phyloP scores from a whole-genome alignment of 2,329 filamentous ascomycete genomes.

The Alternaria novae-zelandiae region DNA sequence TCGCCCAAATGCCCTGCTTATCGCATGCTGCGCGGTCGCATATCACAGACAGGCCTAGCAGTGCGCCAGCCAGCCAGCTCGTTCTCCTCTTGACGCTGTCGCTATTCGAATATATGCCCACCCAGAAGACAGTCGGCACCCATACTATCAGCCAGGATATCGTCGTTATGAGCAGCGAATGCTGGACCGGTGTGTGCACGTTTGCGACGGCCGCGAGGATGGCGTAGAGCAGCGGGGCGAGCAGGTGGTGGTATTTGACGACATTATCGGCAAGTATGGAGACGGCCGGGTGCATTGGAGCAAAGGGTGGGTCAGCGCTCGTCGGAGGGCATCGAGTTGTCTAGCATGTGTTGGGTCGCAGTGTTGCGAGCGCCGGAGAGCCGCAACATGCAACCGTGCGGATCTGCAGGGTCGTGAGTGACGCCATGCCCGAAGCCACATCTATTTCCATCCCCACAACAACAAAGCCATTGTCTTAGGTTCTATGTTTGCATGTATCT shows the following conservation, averaged over 20 bases:
- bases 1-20: slow-evolving; percentile 53
- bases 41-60: slow-evolving; percentile 51
- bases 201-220: slow-evolving; percentile 43
- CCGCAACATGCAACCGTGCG: slow-evolving; percentile 5
- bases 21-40: slow-evolving; percentile 55
- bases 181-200: slow-evolving; percentile 44
- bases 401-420: slow-evolving; percentile 15
- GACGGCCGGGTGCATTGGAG: slow-evolving; percentile 48
- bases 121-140: slow-evolving; percentile 39
- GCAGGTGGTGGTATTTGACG: slow-evolving; percentile 38
- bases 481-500: not conserved
- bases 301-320: slow-evolving; percentile 34
- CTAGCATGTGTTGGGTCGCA: slow-evolving; percentile 17
- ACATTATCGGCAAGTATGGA: slow-evolving; percentile 39
- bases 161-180: slow-evolving; percentile 53
- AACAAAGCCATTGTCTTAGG: not conserved
- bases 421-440: slow-evolving; percentile 12
- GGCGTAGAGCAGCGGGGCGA: slow-evolving; percentile 45
- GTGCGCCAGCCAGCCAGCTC: slow-evolving; percentile 50
- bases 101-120: slow-evolving; percentile 39
- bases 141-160: slow-evolving; percentile 53
- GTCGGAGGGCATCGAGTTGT: slow-evolving; percentile 41
- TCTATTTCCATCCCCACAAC: not conserved
- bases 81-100: slow-evolving; percentile 33
- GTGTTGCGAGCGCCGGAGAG: not conserved